Conservation (phyloP, 257 asterid genomes). For the Gentiana straminea region DNA sequence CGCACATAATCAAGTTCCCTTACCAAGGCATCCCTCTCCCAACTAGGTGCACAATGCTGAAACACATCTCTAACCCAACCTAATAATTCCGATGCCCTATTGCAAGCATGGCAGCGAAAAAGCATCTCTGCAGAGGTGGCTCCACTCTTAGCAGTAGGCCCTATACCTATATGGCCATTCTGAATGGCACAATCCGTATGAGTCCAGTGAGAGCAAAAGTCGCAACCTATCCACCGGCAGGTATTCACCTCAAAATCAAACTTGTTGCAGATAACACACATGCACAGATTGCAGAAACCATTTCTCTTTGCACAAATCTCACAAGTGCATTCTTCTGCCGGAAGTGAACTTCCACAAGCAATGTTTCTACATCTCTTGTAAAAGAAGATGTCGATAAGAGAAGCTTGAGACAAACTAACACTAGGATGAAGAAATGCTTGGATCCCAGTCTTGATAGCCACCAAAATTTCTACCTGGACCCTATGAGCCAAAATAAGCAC, state of each 20-base stretch:
- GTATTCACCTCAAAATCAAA: slow-evolving; percentile 96
- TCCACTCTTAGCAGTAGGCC: slow-evolving; percentile 57
- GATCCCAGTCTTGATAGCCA: slow-evolving; percentile 80
- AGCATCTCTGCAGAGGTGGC: slow-evolving; percentile 67
- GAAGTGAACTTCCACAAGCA: slow-evolving; percentile 72
- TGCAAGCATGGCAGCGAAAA: slow-evolving; percentile 85
- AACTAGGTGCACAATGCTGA: slow-evolving; percentile 86
- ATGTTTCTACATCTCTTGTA: slow-evolving; percentile 83
- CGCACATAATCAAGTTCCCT: slow-evolving; percentile 91
- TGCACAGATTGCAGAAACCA: slow-evolving; percentile 97
- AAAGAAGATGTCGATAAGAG: slow-evolving; percentile 75
- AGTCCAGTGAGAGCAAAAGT: slow-evolving; percentile 94
- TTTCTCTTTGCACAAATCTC: slow-evolving; percentile 68
- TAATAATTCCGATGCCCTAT: slow-evolving; percentile 67
- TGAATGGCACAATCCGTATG: slow-evolving; percentile 95
- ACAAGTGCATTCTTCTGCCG: slow-evolving; percentile 82
- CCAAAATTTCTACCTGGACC: slow-evolving; percentile 78
- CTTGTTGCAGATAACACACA: slow-evolving; percentile 86
- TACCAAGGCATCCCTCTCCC: slow-evolving; percentile 80
- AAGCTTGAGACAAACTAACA: slow-evolving; percentile 87
- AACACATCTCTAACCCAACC: slow-evolving; percentile 98
- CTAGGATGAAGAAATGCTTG: slow-evolving; percentile 94
- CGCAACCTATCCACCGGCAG: slow-evolving; percentile 95
- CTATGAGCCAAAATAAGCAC: slow-evolving; percentile 55
- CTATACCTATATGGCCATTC: slow-evolving; percentile 73